Conservation (phyloP, 2,329 filamentous ascomycete species). For the Pestalotiopsis sp. region DNA sequence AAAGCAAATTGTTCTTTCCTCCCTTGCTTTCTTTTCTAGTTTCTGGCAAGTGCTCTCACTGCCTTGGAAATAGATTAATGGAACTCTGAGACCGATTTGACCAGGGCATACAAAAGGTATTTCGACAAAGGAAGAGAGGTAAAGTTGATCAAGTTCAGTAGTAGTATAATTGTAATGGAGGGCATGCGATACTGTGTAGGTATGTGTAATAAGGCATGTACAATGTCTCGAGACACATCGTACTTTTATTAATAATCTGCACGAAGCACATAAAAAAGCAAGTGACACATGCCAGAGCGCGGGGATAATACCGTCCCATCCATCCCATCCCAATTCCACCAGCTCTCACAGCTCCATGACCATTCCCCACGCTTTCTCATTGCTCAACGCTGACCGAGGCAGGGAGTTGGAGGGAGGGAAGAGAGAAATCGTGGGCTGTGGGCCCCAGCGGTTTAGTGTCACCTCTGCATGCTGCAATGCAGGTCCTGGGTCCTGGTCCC, state of each 20-base stretch:
- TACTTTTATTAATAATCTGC: not conserved
- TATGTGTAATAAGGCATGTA: too few relatives aligned
- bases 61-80: too few relatives aligned
- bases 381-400: not conserved
- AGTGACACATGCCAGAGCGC: not conserved
- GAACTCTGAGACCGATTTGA: too few relatives aligned
- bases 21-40: not conserved
- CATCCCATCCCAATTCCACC: not conserved
- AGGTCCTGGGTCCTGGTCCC: not conserved
- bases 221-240: not conserved
- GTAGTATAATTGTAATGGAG: too few relatives aligned
- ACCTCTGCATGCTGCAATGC: not conserved
- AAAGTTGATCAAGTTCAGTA: too few relatives aligned
- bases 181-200: too few relatives aligned
- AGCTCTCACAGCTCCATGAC: not conserved
- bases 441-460: not conserved
- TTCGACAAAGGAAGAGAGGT: too few relatives aligned
- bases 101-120: too few relatives aligned
- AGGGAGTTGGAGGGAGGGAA: not conserved
- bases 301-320: not conserved
- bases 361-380: not conserved
- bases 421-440: not conserved
- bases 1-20: not conserved
- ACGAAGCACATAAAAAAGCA: not conserved
- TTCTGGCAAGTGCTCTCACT: not conserved